These are phyloP conservation scores for Acanthochlamys bracteata DNA, from an alignment of 106 monocot species.

Conservation along the genomic window DNA sequence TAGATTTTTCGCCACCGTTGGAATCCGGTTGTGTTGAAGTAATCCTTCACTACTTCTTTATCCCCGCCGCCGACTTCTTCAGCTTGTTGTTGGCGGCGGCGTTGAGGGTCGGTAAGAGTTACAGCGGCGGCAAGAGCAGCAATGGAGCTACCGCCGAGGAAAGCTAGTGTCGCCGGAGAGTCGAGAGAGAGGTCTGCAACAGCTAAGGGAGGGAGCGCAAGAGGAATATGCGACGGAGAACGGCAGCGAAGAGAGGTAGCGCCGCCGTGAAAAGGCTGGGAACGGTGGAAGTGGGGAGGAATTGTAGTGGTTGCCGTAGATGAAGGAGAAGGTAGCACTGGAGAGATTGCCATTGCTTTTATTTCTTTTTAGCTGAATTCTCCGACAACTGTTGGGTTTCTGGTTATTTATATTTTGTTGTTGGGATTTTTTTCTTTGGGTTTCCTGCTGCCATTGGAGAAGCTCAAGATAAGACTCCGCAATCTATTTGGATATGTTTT, in stretches of 20 bases:
- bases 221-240: constrained; percentile 7
- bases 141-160: constrained; percentile 43
- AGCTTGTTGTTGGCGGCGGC: constrained; percentile 75
- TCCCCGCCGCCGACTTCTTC: constrained; percentile 65
- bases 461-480: too few species aligned
- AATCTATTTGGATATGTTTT: too few species aligned
- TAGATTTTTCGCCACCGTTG: constrained; percentile 93
- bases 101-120: constrained; percentile 82
- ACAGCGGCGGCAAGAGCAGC: constrained; percentile 62
- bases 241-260: constrained; percentile 7
- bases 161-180: constrained; percentile 22
- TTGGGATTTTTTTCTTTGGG: too few species aligned
- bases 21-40: constrained; percentile 97
- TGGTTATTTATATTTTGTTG: too few species aligned
- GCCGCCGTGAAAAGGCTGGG: constrained; percentile 5
- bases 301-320: background rate
- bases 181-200: constrained; percentile 24
- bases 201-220: constrained; percentile 18
- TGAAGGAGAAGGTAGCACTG: background rate
- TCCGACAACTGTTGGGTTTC: too few species aligned
- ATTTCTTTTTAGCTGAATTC: too few species aligned
- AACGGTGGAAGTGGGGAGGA: constrained; percentile 12
- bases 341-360: constrained; percentile 9
- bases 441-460: too few species aligned
- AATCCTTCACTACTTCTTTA: constrained; percentile 83